Percentiles rank a stretch among this genome's conserved stretches.
Evolutionary conservation across 768 basidiomycete species (phyloP).

Genomic region (Naganishia friedmannii): DNA sequence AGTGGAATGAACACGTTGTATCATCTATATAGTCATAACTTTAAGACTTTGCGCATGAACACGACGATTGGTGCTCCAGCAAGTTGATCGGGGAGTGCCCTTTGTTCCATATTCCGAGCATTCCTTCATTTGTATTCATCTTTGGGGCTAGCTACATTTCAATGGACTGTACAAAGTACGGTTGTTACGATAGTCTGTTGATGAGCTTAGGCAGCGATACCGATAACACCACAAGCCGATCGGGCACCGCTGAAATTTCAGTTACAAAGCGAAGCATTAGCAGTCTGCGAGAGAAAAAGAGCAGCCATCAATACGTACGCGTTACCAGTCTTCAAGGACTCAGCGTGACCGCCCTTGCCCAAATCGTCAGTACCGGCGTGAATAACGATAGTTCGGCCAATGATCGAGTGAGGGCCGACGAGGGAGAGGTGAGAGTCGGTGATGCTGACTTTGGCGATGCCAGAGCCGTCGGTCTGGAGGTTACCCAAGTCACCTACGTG

Average conservation of each 20-base stretch:
- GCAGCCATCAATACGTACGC: slow-evolving; percentile 50
- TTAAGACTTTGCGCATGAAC: background rate
- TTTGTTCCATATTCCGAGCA: background rate
- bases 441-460: slow-evolving; percentile 62
- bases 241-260: slow-evolving; percentile 53
- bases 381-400: slow-evolving; percentile 73
- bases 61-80: background rate
- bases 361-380: slow-evolving; percentile 77
- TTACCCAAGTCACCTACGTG: slow-evolving; percentile 70
- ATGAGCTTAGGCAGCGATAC: slow-evolving; percentile 51
- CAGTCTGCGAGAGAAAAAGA: background rate
- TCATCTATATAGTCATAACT: background rate
- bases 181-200: background rate
- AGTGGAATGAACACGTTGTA: background rate
- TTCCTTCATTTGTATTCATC: background rate
- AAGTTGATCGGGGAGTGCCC: background rate
- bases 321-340: slow-evolving; percentile 74
- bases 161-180: slow-evolving; percentile 2
- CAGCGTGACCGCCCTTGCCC: slow-evolving; percentile 65
- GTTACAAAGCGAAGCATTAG: background rate
- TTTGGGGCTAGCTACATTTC: background rate
- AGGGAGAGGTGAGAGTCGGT: slow-evolving; percentile 64
- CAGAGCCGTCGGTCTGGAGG: slow-evolving; percentile 62
- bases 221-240: slow-evolving; percentile 79
- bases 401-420: slow-evolving; percentile 65